These are phyloP conservation scores for Neurospora sublineolata DNA, from an alignment of 495 filamentous ascomycete genomes.

Conservation along the genomic window DNA sequence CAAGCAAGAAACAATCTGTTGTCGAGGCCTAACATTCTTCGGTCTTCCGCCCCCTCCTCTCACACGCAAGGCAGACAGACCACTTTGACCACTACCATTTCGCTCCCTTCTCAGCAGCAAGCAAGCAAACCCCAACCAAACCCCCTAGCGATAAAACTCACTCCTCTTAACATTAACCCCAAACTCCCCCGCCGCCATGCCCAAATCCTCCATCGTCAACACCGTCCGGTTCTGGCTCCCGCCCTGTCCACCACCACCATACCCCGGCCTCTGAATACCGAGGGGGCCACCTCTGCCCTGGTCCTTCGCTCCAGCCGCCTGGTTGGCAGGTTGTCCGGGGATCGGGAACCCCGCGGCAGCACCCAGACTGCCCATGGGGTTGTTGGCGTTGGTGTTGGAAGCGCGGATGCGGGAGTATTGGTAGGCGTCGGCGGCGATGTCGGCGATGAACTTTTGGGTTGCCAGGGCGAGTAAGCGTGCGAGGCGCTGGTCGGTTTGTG, in stretches of 20 bases:
- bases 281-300: conserved; percentile 52
- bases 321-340: conserved; percentile 44
- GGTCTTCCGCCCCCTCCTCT: background rate
- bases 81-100: background rate
- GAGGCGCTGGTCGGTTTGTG: conserved; percentile 73
- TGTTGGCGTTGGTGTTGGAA: conserved; percentile 75
- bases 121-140: background rate
- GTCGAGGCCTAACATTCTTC: background rate
- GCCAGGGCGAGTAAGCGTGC: conserved; percentile 89
- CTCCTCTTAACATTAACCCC: conserved; percentile 93
- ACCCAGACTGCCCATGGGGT: conserved; percentile 77
- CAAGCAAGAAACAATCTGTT: background rate
- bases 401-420: conserved; percentile 92
- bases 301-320: conserved; percentile 46
- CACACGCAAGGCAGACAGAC: background rate
- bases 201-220: conserved; percentile 96
- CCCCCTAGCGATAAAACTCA: conserved; percentile 77
- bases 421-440: conserved; percentile 94
- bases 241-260: conserved; percentile 83
- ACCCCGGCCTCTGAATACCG: conserved; percentile 83
- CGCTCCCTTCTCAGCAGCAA: background rate
- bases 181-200: conserved; percentile 94
- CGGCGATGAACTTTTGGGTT: conserved; percentile 95
- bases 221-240: conserved; percentile 87
- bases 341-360: conserved; percentile 62